A percentile compares a stretch with the other conserved stretches of the same genome.
phyloP scores from a whole-genome alignment of 2,329 filamentous ascomycete species.

The Neodidymelliopsis sp. region DNA sequence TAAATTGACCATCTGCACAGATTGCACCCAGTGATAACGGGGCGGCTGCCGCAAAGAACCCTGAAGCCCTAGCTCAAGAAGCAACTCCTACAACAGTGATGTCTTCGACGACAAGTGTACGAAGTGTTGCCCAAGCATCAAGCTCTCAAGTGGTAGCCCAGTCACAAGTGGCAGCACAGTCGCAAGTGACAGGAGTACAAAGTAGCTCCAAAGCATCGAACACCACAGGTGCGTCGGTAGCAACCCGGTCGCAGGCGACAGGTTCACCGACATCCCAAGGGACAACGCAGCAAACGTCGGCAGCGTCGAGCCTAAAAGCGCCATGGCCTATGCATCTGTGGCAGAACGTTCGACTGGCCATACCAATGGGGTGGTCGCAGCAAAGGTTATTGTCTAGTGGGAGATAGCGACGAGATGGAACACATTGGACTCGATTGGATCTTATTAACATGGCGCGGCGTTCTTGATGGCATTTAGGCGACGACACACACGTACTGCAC shows the following conservation, averaged over 20 bases:
- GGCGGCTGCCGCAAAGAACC: background rate
- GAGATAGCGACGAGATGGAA: background rate
- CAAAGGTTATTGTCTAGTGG: background rate
- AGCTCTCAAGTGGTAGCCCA: too few species aligned
- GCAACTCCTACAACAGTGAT: background rate
- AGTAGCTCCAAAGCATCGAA: background rate
- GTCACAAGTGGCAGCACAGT: too few species aligned
- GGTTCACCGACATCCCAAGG: background rate
- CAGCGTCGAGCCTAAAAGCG: background rate
- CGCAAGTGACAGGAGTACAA: too few species aligned
- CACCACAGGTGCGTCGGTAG: background rate
- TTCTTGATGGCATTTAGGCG: too few species aligned
- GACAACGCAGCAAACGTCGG: conserved; percentile 1
- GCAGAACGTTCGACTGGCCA: background rate
- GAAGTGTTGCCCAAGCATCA: background rate
- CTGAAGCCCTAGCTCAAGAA: background rate
- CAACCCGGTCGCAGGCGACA: conserved; percentile 1
- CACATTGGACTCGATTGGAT: background rate
- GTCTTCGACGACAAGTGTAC: background rate
- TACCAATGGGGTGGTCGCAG: background rate
- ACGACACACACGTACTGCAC: too few species aligned
- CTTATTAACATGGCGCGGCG: too few species aligned
- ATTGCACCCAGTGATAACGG: background rate
- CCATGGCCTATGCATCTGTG: background rate
- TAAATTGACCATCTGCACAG: conserved; percentile 7